A percentile compares a stretch with the other conserved stretches of the same genome.
Evolutionary conservation across 2,329 filamentous ascomycete species (phyloP).

Genomic region (Pseudogymnoascus sp.): DNA sequence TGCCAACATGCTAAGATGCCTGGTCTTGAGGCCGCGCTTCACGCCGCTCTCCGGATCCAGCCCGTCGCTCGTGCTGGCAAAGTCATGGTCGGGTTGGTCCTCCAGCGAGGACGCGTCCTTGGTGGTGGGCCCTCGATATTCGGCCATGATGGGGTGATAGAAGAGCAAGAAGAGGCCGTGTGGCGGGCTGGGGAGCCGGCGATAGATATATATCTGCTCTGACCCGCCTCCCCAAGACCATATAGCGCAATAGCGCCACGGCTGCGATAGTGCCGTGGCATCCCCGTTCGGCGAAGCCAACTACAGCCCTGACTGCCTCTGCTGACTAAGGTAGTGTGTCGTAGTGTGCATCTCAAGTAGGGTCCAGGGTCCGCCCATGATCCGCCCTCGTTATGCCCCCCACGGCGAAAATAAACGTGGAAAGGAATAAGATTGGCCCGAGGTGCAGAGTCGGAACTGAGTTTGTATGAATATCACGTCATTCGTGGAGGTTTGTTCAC

Average conservation of each 20-base stretch:
- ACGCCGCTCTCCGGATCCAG: constrained; percentile 55
- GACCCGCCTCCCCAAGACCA: not conserved
- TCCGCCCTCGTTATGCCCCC: not conserved
- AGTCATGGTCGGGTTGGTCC: not conserved
- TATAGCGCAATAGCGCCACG: not conserved
- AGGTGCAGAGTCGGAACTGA: not conserved
- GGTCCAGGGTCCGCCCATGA: not conserved
- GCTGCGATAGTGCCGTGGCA: not conserved
- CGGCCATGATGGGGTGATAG: not conserved
- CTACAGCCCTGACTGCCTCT: not conserved
- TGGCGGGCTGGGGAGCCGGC: not conserved
- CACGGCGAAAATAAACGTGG: not conserved
- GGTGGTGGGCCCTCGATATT: not conserved
- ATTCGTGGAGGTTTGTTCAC: not conserved
- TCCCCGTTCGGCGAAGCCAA: not conserved
- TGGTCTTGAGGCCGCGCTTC: constrained; percentile 61
- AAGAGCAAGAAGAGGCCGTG: not conserved
- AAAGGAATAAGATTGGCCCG: not conserved
- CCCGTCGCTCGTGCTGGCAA: not conserved
- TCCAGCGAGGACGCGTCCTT: not conserved
- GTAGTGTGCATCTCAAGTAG: not conserved
- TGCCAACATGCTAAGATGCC: constrained; percentile 52
- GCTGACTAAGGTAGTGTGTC: not conserved
- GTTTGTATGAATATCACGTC: not conserved
- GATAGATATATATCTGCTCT: not conserved